These are phyloP conservation scores for Mimosa pudica DNA, from an alignment of 306 rosid genomes.

Conservation along the genomic window DNA sequence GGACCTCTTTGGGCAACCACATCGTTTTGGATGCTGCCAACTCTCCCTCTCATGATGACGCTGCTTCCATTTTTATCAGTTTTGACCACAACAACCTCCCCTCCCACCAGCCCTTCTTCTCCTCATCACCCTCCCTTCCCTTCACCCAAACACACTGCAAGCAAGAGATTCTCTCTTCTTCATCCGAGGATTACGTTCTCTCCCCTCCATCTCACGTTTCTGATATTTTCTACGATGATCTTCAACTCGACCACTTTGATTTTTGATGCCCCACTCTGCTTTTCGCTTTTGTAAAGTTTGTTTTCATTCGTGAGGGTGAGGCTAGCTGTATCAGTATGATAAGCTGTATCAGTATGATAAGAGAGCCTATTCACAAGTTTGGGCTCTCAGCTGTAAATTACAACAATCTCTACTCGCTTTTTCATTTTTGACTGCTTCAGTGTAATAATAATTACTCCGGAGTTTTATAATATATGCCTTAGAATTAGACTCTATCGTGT, in stretches of 20 bases:
- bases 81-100: conserved; percentile 48
- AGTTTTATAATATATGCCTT: neutral
- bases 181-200: conserved; percentile 41
- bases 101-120: conserved; percentile 26
- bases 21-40: conserved; percentile 51
- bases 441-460: neutral
- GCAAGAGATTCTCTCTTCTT: conserved; percentile 34
- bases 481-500: neutral
- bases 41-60: conserved; percentile 10
- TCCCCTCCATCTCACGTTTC: conserved; percentile 22
- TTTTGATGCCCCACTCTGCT: neutral
- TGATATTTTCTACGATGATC: conserved; percentile 6
- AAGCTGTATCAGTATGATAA: too few relatives aligned
- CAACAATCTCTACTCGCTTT: neutral
- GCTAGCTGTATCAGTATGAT: neutral
- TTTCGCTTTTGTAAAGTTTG: neutral
- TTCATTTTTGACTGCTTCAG: neutral
- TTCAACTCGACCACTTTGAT: conserved; percentile 3
- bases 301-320: neutral
- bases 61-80: conserved; percentile 43
- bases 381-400: neutral
- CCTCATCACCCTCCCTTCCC: conserved; percentile 4
- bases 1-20: conserved; percentile 41
- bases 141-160: conserved; percentile 30
- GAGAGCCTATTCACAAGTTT: neutral